Evolutionary conservation across 2,329 filamentous ascomycete species (phyloP).

Genomic region (Curvularia eragrostidis): DNA sequence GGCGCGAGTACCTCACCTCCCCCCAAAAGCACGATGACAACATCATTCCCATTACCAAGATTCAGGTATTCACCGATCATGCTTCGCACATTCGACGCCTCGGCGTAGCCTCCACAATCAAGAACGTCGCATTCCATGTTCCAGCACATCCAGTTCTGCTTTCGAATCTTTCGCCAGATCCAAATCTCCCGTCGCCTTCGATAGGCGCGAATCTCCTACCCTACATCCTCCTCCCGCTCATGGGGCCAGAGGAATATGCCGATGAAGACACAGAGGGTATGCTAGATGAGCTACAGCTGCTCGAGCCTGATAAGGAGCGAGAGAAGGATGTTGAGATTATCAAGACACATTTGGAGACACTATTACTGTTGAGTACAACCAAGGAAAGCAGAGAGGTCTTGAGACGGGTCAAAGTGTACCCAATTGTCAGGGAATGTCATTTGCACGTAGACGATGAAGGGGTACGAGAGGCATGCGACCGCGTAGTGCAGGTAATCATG

Average conservation of each 20-base stretch:
- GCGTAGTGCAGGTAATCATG: constrained; percentile 88
- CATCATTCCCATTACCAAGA: constrained; percentile 86
- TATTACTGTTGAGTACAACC: constrained; percentile 82
- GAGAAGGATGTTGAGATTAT: constrained; percentile 79
- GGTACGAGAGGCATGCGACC: constrained; percentile 83
- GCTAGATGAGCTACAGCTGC: constrained; percentile 86
- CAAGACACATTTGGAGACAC: constrained; percentile 85
- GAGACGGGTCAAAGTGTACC: constrained; percentile 82
- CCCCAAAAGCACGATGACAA: constrained; percentile 76
- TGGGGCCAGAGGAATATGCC: constrained; percentile 84
- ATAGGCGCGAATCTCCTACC: constrained; percentile 81
- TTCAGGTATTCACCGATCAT: constrained; percentile 94
- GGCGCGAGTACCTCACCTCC: constrained; percentile 76
- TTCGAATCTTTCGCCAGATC: constrained; percentile 46
- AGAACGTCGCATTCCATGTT: constrained; percentile 89
- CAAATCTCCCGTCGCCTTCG: constrained; percentile 55
- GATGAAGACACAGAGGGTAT: constrained; percentile 87
- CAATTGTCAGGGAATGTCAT: constrained; percentile 87
- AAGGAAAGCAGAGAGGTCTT: constrained; percentile 75
- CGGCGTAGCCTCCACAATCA: constrained; percentile 95
- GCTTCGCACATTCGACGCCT: constrained; percentile 80
- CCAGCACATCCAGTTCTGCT: constrained; percentile 74
- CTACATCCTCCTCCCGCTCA: constrained; percentile 87
- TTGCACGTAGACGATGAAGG: constrained; percentile 76
- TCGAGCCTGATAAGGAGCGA: constrained; percentile 87